Percentiles rank a stretch among this genome's conserved stretches.
phyloP scores from a whole-genome alignment of 441 rosid genomes.

The Jatropha multifida region DNA sequence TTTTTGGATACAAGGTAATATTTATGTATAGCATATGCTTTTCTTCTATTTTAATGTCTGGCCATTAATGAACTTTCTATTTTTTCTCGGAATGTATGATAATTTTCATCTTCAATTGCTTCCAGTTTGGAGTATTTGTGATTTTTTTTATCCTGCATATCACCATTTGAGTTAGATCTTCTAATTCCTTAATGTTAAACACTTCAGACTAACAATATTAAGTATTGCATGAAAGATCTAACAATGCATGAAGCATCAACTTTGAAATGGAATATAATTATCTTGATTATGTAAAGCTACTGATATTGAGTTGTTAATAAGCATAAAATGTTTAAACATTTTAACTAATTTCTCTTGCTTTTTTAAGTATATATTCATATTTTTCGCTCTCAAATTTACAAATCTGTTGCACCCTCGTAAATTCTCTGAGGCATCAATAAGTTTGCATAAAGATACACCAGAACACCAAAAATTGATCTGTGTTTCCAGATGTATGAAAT shows the following conservation, averaged over 20 bases:
- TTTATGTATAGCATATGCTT: constrained; percentile 8
- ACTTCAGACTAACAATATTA: neutral
- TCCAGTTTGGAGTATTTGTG: neutral
- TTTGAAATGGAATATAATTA: neutral
- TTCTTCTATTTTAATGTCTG: constrained; percentile 1
- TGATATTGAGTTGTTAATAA: too few relatives aligned
- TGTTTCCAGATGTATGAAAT: too few relatives aligned
- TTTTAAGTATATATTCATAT: too few relatives aligned
- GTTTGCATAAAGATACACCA: too few relatives aligned
- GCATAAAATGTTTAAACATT: too few relatives aligned
- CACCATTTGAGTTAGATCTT: neutral
- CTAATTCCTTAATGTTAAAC: neutral
- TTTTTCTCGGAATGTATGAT: neutral
- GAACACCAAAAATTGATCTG: too few relatives aligned
- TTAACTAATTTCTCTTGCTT: too few relatives aligned
- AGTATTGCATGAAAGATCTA: neutral
- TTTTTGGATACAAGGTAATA: constrained; percentile 88
- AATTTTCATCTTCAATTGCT: constrained; percentile 10
- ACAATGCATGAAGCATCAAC: neutral
- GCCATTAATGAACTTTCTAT: neutral
- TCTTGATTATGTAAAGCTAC: too few relatives aligned
- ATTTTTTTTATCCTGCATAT: neutral
- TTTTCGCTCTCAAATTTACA: too few relatives aligned
- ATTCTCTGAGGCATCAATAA: too few relatives aligned
- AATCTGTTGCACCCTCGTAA: too few relatives aligned